Percentiles rank a stretch among this genome's conserved stretches.
These are phyloP conservation scores for Hypoxylon sp. DNA, from an alignment of 2,329 filamentous ascomycete genomes.

Conservation along the genomic window DNA sequence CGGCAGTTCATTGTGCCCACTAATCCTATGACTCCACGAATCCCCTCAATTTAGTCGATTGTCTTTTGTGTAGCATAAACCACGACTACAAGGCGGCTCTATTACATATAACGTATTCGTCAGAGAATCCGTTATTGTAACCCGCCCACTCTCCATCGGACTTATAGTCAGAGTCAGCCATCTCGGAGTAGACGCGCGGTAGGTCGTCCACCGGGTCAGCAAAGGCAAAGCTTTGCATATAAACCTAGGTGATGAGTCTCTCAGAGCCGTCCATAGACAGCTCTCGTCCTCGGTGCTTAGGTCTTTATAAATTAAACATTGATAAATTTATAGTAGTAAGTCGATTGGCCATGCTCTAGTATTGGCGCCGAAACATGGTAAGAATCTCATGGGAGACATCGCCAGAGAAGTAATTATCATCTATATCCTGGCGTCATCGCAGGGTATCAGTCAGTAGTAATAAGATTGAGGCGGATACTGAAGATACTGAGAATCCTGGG, in stretches of 20 bases:
- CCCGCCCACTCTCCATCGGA: neutral
- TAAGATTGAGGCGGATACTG: neutral
- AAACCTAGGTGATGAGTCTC: neutral
- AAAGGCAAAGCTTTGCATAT: neutral
- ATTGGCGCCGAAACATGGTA: neutral
- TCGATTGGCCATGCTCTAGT: neutral
- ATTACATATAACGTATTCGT: neutral
- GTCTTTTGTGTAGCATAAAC: neutral
- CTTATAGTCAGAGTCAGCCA: neutral
- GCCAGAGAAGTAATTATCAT: neutral
- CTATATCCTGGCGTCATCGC: neutral
- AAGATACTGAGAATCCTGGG: neutral
- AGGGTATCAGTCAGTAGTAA: neutral
- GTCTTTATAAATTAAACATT: conserved; percentile 7
- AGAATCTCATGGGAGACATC: neutral
- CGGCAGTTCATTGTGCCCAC: neutral
- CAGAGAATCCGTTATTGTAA: conserved; percentile 15
- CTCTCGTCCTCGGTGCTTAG: neutral
- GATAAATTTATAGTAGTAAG: neutral
- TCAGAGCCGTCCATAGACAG: neutral
- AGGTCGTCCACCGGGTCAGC: neutral
- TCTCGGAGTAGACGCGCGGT: neutral
- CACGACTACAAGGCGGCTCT: neutral
- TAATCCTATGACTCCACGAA: neutral
- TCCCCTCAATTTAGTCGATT: neutral